Conservation (phyloP, 2,329 filamentous ascomycete species). For the Myriosclerotinia curreyana region DNA sequence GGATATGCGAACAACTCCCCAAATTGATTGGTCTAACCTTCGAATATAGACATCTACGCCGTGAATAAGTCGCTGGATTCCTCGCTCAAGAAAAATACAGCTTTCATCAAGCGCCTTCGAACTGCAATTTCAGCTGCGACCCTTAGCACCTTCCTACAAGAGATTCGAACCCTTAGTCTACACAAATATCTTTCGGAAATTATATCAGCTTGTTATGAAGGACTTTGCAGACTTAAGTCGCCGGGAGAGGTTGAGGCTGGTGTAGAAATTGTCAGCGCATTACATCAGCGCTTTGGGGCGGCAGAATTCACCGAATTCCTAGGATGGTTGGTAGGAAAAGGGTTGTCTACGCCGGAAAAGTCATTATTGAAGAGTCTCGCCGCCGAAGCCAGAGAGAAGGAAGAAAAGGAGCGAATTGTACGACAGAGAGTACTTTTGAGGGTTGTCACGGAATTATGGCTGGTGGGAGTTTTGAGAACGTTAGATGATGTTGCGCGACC, state of each 20-base stretch:
- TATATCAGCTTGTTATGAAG: constrained; percentile 92
- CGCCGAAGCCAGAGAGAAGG: constrained; percentile 82
- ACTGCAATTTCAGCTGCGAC: constrained; percentile 81
- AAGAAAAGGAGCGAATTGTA: constrained; percentile 88
- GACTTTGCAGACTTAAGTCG: constrained; percentile 85
- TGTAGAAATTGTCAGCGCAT: constrained; percentile 88
- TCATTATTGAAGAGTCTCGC: constrained; percentile 72
- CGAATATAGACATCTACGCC: constrained; percentile 33
- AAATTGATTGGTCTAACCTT: constrained; percentile 26
- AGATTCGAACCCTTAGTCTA: constrained; percentile 84
- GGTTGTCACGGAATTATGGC: constrained; percentile 93
- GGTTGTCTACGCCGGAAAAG: constrained; percentile 87
- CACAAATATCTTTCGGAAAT: constrained; percentile 98
- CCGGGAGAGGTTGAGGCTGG: constrained; percentile 89
- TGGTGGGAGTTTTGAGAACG: constrained; percentile 82
- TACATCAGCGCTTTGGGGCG: constrained; percentile 92
- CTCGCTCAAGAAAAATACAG: constrained; percentile 95
- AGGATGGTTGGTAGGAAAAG: constrained; percentile 88
- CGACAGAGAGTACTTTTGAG: constrained; percentile 83
- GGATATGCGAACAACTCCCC: constrained; percentile 8
- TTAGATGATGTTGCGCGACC: constrained; percentile 64
- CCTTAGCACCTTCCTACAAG: constrained; percentile 79
- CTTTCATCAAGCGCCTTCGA: constrained; percentile 93
- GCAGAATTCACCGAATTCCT: constrained; percentile 86
- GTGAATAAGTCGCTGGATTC: constrained; percentile 83